Conservation (phyloP, 805 yeast species). For the Kazachstania africana region DNA sequence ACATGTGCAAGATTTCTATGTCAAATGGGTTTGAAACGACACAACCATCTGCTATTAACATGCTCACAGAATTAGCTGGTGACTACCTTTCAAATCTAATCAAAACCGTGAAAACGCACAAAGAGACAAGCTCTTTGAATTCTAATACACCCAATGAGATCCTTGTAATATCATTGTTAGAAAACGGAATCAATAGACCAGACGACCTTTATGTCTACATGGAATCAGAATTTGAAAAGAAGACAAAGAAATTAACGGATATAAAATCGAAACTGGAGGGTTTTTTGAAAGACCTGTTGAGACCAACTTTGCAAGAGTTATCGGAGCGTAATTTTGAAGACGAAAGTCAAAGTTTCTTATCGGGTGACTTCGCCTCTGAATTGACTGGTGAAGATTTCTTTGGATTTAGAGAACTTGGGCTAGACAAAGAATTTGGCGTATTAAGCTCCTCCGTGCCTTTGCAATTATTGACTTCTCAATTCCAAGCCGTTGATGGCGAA, state of each 20-base stretch:
- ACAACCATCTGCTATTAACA: conserved; percentile 63
- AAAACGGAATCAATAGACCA: conserved; percentile 76
- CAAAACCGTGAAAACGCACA: conserved; percentile 54
- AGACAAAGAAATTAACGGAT: conserved; percentile 56
- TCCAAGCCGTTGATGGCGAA: conserved; percentile 58
- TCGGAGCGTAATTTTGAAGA: conserved; percentile 75
- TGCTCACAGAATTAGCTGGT: conserved; percentile 75
- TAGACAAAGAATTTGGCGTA: conserved; percentile 84
- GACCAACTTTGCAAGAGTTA: conserved; percentile 67
- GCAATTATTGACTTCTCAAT: conserved; percentile 47
- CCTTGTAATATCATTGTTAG: conserved; percentile 53
- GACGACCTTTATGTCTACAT: conserved; percentile 65
- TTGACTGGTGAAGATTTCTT: conserved; percentile 90
- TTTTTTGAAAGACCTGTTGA: conserved; percentile 65
- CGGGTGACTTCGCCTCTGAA: conserved; percentile 90
- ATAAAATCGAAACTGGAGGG: conserved; percentile 52
- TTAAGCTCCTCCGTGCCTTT: conserved; percentile 79
- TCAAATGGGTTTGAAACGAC: conserved; percentile 84
- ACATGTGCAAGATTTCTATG: conserved; percentile 74
- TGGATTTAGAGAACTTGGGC: conserved; percentile 88
- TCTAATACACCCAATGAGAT: conserved; percentile 29
- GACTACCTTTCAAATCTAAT: conserved; percentile 67
- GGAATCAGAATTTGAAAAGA: conserved; percentile 59
- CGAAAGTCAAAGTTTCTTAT: conserved; percentile 83
- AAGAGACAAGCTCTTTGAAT: conserved; percentile 44